Conservation (phyloP, 768 basidiomycete species). For the Podaxis carcinomalis region DNA sequence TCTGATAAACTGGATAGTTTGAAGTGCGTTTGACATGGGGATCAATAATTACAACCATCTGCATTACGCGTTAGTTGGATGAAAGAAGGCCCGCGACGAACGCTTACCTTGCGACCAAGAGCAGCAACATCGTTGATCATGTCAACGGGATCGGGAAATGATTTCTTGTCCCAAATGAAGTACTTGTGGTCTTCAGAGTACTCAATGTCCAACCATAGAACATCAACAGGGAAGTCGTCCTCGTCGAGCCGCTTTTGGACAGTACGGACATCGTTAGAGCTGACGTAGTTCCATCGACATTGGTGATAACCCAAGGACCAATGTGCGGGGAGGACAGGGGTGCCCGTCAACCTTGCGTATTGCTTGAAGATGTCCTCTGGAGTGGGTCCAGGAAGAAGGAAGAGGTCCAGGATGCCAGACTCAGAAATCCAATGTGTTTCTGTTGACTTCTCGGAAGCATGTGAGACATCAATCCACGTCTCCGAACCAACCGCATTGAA, state of each 20-base stretch:
- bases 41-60: constrained; percentile 99
- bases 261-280: constrained; percentile 78
- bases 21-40: constrained; percentile 88
- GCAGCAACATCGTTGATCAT: constrained; percentile 91
- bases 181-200: constrained; percentile 93
- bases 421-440: constrained; percentile 98
- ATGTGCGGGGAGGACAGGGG: constrained; percentile 81
- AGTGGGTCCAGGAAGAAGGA: constrained; percentile 90
- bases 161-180: constrained; percentile 93
- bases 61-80: constrained; percentile 6
- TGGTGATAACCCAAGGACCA: constrained; percentile 96
- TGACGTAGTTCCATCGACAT: constrained; percentile 97
- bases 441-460: constrained; percentile 61
- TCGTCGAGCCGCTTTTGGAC: constrained; percentile 91
- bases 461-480: constrained; percentile 90
- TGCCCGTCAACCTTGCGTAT: constrained; percentile 82
- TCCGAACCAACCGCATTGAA: constrained; percentile 88
- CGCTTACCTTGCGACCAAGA: constrained; percentile 72
- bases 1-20: constrained; percentile 78
- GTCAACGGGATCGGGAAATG: constrained; percentile 90
- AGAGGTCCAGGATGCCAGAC: constrained; percentile 91
- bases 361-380: constrained; percentile 80
- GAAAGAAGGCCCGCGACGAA: neutral
- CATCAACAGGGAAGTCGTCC: constrained; percentile 92
- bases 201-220: constrained; percentile 97